These are phyloP conservation scores for Boletus patriciae DNA, from an alignment of 768 basidiomycete species.

Conservation along the genomic window DNA sequence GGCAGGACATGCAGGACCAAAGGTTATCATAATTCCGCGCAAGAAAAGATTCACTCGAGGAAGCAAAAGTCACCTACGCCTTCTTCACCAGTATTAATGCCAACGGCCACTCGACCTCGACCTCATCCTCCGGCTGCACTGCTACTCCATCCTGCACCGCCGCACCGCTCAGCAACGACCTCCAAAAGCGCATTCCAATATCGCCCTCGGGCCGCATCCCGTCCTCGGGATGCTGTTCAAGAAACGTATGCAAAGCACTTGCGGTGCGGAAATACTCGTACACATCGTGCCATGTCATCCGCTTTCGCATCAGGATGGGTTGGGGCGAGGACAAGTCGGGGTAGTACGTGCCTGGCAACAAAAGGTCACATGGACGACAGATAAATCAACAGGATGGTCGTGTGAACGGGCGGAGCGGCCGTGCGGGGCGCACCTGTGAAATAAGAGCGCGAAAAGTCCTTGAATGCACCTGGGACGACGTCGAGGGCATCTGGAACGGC, in stretches of 20 bases:
- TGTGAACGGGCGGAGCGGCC: no score
- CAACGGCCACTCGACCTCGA: constrained; percentile 47
- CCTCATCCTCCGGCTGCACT: constrained; percentile 20
- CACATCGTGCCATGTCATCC: constrained; percentile 64
- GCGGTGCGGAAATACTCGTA: constrained; percentile 69
- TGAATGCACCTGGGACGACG: constrained; percentile 36
- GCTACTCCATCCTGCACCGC: constrained; percentile 24
- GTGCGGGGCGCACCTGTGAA: constrained; percentile 50
- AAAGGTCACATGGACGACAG: no score
- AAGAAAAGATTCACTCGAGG: not conserved
- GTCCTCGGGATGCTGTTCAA: constrained; percentile 65
- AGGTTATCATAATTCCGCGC: no score
- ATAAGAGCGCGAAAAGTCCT: constrained; percentile 50
- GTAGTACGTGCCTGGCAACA: constrained; percentile 39
- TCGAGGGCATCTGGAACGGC: constrained; percentile 58
- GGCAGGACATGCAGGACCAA: no score
- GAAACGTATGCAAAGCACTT: constrained; percentile 68
- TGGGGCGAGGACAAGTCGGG: constrained; percentile 36
- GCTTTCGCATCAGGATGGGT: constrained; percentile 55
- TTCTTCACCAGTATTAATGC: constrained; percentile 31
- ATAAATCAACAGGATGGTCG: not conserved
- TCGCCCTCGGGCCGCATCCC: constrained; percentile 50
- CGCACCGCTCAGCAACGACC: constrained; percentile 45
- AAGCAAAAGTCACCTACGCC: not conserved
- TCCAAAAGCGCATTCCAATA: constrained; percentile 64